A percentile compares a stretch with the other conserved stretches of the same genome.
Evolutionary conservation across 2,329 filamentous ascomycete genomes (phyloP).

Genomic region (Paraconiothyrium brasiliense): DNA sequence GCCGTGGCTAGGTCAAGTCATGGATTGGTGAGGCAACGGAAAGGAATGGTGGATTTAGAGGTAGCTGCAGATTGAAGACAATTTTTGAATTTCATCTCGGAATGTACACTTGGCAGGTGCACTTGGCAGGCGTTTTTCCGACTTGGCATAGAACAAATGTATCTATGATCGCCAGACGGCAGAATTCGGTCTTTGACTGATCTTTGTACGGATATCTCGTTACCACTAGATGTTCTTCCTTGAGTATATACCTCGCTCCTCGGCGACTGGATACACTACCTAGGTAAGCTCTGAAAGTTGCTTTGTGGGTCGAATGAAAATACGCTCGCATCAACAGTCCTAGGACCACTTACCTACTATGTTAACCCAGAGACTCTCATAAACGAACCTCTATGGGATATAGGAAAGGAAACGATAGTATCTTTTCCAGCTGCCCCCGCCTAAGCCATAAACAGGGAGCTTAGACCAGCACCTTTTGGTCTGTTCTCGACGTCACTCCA

Average conservation of each 20-base stretch:
- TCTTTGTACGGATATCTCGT: background rate
- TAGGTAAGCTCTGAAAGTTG: slow-evolving; percentile 20
- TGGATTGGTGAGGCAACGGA: background rate
- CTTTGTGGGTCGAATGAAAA: slow-evolving; percentile 25
- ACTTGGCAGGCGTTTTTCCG: background rate
- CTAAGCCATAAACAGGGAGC: background rate
- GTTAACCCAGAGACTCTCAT: slow-evolving; percentile 26
- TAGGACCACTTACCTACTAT: slow-evolving; percentile 19
- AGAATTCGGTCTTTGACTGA: background rate
- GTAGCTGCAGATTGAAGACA: background rate
- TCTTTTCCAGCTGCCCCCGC: background rate
- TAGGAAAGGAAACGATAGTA: background rate
- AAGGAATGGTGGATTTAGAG: background rate
- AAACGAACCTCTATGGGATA: slow-evolving; percentile 22
- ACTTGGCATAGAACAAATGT: background rate
- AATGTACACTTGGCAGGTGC: background rate
- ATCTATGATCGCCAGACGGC: background rate
- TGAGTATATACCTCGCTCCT: slow-evolving; percentile 16
- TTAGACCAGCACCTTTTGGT: background rate
- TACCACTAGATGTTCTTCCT: no score
- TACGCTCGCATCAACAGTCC: slow-evolving; percentile 25
- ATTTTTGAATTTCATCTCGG: background rate
- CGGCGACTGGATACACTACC: slow-evolving; percentile 31
- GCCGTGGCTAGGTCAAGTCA: background rate
- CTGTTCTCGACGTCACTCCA: background rate